Evolutionary conservation across 768 basidiomycete genomes (phyloP).

Genomic region (Suillus cothurnatus): DNA sequence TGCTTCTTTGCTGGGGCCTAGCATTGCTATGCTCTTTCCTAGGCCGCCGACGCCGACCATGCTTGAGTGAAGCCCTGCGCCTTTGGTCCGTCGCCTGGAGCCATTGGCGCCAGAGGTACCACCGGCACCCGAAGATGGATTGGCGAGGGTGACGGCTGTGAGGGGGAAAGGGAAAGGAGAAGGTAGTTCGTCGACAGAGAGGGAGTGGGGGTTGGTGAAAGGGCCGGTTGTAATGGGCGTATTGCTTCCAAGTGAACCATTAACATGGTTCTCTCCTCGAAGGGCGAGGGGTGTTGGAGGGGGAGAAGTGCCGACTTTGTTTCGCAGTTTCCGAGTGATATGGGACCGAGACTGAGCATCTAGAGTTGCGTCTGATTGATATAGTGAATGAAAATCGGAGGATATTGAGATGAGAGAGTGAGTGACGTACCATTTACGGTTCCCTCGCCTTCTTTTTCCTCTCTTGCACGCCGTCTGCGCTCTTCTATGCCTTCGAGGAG

Average conservation of each 20-base stretch:
- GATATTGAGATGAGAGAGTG: constrained; percentile 7
- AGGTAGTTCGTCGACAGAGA: constrained; percentile 83
- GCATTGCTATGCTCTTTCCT: constrained; percentile 67
- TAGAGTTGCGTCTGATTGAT: constrained; percentile 62
- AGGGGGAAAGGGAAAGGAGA: constrained; percentile 83
- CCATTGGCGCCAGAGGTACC: constrained; percentile 43
- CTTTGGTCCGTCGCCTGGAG: constrained; percentile 49
- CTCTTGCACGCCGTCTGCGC: constrained; percentile 71
- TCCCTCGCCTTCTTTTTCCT: constrained; percentile 91
- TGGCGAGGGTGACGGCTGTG: constrained; percentile 51
- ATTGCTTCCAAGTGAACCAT: constrained; percentile 37
- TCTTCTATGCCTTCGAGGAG: constrained; percentile 86
- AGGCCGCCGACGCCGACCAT: constrained; percentile 63
- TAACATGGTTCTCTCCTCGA: constrained; percentile 36
- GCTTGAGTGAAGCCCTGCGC: constrained; percentile 53
- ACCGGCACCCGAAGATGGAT: constrained; percentile 34
- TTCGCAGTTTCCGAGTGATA: constrained; percentile 82
- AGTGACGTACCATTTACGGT: constrained; percentile 58
- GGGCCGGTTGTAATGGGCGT: constrained; percentile 70
- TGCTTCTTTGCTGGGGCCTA: constrained; percentile 60
- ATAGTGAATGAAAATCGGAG: constrained; percentile 11
- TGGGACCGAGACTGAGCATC: constrained; percentile 79
- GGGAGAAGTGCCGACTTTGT: constrained; percentile 77
- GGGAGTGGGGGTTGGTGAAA: constrained; percentile 80
- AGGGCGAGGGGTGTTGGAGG: constrained; percentile 69